Evolutionary conservation across 2,329 filamentous ascomycete genomes (phyloP).

Genomic region (Xylariaceae sp.): DNA sequence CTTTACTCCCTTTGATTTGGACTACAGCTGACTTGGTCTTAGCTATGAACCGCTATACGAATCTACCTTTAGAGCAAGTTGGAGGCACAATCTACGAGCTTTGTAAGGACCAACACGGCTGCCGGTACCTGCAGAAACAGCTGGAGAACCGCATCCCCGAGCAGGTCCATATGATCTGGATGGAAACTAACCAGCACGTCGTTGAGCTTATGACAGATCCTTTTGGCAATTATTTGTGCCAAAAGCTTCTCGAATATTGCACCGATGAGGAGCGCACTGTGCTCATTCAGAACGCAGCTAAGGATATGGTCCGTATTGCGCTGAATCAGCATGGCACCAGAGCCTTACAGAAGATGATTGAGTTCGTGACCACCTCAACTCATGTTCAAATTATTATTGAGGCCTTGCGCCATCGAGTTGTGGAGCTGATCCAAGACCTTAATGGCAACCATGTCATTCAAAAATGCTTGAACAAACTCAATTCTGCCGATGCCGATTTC

Average conservation of each 20-base stretch:
- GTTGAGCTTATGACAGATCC: constrained; percentile 98
- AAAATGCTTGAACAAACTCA: constrained; percentile 96
- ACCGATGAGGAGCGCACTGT: constrained; percentile 93
- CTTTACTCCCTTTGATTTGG: neutral
- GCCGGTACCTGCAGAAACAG: constrained; percentile 95
- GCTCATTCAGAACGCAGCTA: constrained; percentile 87
- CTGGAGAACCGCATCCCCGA: constrained; percentile 86
- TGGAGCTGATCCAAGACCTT: constrained; percentile 93
- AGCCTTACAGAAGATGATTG: constrained; percentile 99
- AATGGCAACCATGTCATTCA: constrained; percentile 99
- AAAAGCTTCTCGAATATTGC: constrained; percentile 95
- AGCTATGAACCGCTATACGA: constrained; percentile 82
- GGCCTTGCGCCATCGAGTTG: constrained; percentile 81
- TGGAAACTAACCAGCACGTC: constrained; percentile 91
- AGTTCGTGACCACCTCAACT: constrained; percentile 84
- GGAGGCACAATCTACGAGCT: constrained; percentile 84
- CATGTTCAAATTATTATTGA: constrained; percentile 89
- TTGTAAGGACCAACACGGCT: constrained; percentile 98
- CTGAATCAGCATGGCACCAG: constrained; percentile 97
- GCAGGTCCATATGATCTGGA: constrained; percentile 89
- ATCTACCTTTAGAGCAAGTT: constrained; percentile 80
- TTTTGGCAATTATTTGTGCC: constrained; percentile 98
- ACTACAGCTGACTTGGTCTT: constrained; percentile 10
- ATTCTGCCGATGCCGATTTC: constrained; percentile 84
- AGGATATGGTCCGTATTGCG: constrained; percentile 89